Conservation (phyloP, 2,329 filamentous ascomycete genomes). For the Cladosporium sphaerospermum region DNA sequence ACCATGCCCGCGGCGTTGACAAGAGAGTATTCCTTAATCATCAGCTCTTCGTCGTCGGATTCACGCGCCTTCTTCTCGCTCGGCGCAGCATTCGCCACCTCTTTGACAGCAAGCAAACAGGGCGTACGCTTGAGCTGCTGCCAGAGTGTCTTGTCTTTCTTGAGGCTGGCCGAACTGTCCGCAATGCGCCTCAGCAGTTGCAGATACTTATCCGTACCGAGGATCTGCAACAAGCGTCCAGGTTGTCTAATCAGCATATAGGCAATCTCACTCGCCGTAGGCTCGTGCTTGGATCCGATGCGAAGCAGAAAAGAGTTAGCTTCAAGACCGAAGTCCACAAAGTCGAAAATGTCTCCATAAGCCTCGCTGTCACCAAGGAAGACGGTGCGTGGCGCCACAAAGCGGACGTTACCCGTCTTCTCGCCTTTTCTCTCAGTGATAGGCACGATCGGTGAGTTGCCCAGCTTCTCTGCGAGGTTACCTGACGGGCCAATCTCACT, state of each 20-base stretch:
- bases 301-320: slow-evolving; percentile 85
- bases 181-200: slow-evolving; percentile 74
- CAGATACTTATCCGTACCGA: slow-evolving; percentile 84
- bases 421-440: slow-evolving; percentile 35
- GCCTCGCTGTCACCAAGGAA: slow-evolving; percentile 69
- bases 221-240: slow-evolving; percentile 68
- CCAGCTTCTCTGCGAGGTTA: slow-evolving; percentile 54
- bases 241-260: slow-evolving; percentile 78
- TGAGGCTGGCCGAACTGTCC: slow-evolving; percentile 62
- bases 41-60: slow-evolving; percentile 41
- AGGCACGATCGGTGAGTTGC: slow-evolving; percentile 65
- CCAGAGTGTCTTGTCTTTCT: slow-evolving; percentile 72
- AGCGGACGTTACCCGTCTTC: slow-evolving; percentile 36
- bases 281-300: slow-evolving; percentile 85
- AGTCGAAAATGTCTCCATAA: slow-evolving; percentile 91
- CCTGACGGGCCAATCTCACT: slow-evolving; percentile 59
- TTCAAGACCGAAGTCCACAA: slow-evolving; percentile 84
- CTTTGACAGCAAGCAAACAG: slow-evolving; percentile 78
- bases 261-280: slow-evolving; percentile 79
- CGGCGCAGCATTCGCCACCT: slow-evolving; percentile 55
- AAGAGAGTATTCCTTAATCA: slow-evolving; percentile 71
- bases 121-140: slow-evolving; percentile 66
- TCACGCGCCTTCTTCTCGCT: slow-evolving; percentile 33
- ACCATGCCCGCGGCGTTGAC: slow-evolving; percentile 66
- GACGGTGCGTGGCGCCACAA: slow-evolving; percentile 64